Evolutionary conservation across 2,329 filamentous ascomycete genomes (phyloP).

Genomic region (Clarireedia homoeocarpa): DNA sequence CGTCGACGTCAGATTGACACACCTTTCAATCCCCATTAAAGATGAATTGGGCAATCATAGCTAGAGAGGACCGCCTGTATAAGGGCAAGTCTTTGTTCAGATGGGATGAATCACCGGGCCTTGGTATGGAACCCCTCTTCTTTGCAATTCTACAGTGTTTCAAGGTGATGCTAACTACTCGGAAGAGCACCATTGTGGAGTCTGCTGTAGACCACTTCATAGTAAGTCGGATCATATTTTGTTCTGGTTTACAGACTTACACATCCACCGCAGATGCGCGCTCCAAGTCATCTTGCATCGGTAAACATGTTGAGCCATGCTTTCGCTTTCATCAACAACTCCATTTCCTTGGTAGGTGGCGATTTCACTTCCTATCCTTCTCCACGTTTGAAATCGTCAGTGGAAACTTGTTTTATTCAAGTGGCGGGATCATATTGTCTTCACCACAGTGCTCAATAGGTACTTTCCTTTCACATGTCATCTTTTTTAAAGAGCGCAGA

Average conservation of each 20-base stretch:
- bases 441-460: no score
- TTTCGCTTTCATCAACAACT: slow-evolving; percentile 29
- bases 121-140: slow-evolving; percentile 18
- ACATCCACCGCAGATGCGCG: slow-evolving; percentile 18
- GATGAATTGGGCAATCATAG: slow-evolving; percentile 26
- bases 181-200: slow-evolving; percentile 29
- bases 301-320: slow-evolving; percentile 30
- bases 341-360: slow-evolving; percentile 27
- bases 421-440: no score
- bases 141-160: neutral
- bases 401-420: neutral
- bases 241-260: neutral
- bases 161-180: slow-evolving; percentile 10
- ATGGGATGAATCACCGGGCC: slow-evolving; percentile 27
- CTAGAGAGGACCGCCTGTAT: slow-evolving; percentile 22
- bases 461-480: no score
- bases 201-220: slow-evolving; percentile 25
- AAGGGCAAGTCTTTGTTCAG: slow-evolving; percentile 25
- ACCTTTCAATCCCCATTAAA: neutral
- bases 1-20: neutral
- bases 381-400: neutral
- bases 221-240: slow-evolving; percentile 15
- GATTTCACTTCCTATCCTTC: neutral
- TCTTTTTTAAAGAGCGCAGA: no score
- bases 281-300: slow-evolving; percentile 26